Conservation (phyloP, 164 flowering plant species). For the Vitis vinifera region ASM3070453v1 NC_081823.1:9296001-9296500, state of each 20-base stretch:
- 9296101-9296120: slow-evolving; percentile 52
- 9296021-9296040: slow-evolving; percentile 54
- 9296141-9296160: slow-evolving; percentile 69
- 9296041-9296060: slow-evolving; percentile 61
- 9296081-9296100: slow-evolving; percentile 60
- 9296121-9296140: slow-evolving; percentile 47
- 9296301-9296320: not conserved
- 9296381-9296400: not conserved
- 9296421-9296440: not conserved
- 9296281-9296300: slow-evolving; percentile 5
- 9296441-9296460: not conserved
- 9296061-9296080: slow-evolving; percentile 53
- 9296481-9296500: not conserved
- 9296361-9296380: not conserved
- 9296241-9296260: slow-evolving; percentile 75
- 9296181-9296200: slow-evolving; percentile 90
- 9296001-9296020: slow-evolving; percentile 57
- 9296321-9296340: too few relatives aligned
- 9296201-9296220: slow-evolving; percentile 80
- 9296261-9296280: slow-evolving; percentile 1
- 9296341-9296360: not conserved
- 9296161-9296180: slow-evolving; percentile 89
- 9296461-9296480: not conserved
- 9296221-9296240: slow-evolving; percentile 91
- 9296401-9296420: not conserved